phyloP scores from a whole-genome alignment of 2,329 filamentous ascomycete species.

The Magnaporthales sp. region DNA sequence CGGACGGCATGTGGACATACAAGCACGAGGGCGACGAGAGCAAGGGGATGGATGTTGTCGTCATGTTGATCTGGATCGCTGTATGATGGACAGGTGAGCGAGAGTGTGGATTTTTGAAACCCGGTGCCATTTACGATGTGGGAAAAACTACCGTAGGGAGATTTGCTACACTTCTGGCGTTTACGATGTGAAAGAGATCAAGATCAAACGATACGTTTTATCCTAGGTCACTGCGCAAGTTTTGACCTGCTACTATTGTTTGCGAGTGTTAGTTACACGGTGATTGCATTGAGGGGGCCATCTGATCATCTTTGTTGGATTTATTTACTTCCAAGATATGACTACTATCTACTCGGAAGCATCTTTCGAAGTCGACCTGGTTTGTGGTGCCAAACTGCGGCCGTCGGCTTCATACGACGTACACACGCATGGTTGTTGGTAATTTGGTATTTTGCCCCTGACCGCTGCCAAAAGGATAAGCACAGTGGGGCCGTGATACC shows the following conservation, averaged over 20 bases:
- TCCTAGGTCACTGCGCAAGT: not conserved
- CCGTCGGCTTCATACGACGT: no score
- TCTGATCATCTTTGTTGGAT: not conserved
- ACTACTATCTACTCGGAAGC: not conserved
- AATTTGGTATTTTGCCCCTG: not conserved
- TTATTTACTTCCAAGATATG: not conserved
- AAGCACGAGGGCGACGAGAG: slow-evolving; percentile 66
- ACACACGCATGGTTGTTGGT: not conserved
- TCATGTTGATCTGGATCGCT: slow-evolving; percentile 72
- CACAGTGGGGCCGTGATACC: not conserved
- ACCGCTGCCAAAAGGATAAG: not conserved
- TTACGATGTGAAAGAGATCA: not conserved
- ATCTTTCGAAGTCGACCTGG: not conserved
- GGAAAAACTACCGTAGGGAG: not conserved
- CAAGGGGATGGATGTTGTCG: slow-evolving; percentile 61
- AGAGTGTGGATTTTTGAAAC: not conserved
- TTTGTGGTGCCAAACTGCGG: not conserved
- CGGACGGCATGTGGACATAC: slow-evolving; percentile 83
- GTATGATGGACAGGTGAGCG: slow-evolving; percentile 35
- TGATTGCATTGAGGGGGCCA: not conserved
- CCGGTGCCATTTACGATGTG: not conserved
- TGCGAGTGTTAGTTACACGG: not conserved
- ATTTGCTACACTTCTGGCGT: not conserved
- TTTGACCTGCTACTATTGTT: not conserved
- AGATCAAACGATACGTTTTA: not conserved